These are phyloP conservation scores for Blastobotrys buckinghamii DNA, from an alignment of 1,139 yeast species.

Conservation along the genomic window DNA sequence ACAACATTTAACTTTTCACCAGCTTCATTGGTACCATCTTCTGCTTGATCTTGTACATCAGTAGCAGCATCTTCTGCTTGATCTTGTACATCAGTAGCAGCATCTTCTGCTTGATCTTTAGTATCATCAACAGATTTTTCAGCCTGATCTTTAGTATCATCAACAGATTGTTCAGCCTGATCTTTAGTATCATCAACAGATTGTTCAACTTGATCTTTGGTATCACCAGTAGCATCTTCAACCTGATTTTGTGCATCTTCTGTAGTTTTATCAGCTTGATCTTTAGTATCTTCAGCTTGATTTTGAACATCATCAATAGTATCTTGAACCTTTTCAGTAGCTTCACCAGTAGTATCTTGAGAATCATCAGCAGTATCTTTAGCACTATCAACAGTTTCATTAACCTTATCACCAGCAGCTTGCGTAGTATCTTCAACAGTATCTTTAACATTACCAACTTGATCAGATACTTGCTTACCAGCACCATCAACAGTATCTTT, in stretches of 20 bases:
- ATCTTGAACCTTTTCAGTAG: not conserved
- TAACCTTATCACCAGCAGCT: not conserved
- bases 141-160: not conserved
- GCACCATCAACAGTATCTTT: conserved; percentile 36
- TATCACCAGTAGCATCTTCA: not conserved
- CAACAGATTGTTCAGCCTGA: not conserved
- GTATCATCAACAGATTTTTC: not conserved
- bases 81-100: too few species aligned
- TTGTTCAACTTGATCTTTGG: too few species aligned
- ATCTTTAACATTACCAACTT: conserved; percentile 25
- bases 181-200: not conserved
- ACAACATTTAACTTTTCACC: not conserved
- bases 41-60: conserved; percentile 13
- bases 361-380: conserved; percentile 19
- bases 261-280: too few species aligned
- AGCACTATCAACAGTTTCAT: conserved; percentile 35
- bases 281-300: too few species aligned
- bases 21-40: conserved; percentile 15
- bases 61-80: not conserved
- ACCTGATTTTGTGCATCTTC: not conserved
- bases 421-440: not conserved
- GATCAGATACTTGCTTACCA: conserved; percentile 33
- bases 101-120: too few species aligned
- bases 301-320: too few species aligned
- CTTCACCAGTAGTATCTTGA: not conserved